Evolutionary conservation across 2,329 filamentous ascomycete genomes (phyloP), one percentile per base, ranked within the genome.

Genomic region (Fusarium sp.): DNA sequence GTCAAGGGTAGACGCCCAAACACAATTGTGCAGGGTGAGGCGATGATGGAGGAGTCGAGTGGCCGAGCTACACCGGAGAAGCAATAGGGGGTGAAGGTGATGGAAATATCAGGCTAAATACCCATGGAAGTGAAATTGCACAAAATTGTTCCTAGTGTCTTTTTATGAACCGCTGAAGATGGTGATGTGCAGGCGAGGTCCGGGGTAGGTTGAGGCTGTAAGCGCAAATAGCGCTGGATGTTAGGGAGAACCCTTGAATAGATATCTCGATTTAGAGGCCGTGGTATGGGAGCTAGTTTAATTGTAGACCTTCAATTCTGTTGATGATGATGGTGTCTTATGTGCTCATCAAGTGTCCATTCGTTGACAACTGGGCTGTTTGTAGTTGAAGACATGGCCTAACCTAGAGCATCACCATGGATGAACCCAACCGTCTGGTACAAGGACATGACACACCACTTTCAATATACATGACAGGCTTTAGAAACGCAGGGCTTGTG

Each of bases 1-100:
- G 60, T 72, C 65, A 62, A 64, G 57, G 67, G 73, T 5, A 75
- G 68, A 52, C 64, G 64, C 39, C 70, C 74, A 57, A 64, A 52
- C 37, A 48, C 56, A 2, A 68, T 74, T 14, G 67, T 66, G 34
- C 64, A 70, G 18, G 70, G 66, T 23, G 58, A 71, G 5, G n/a
- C 61, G 1, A 37, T 69, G 57, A 58, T 57, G 23, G 57, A 62
- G 9, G 67, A 58, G 23, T 32, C 60, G 13, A 69, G 67, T 14
- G 57, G 67, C 8, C 57, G 68, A 11, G 68, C 25, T 5, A 74
- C 73, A 3, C 74, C 72, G 27, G 63, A 67, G 41, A 70, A 67
- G 41, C 66, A 57, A 37, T 35, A 56, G 20, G 52, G 11, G 48
- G 6, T 18, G 4, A 10, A 30, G 16, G 11, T 52, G 48, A 32